Evolutionary conservation across 805 yeast genomes (phyloP).

Genomic region (Yamadazyma tumulicola): DNA sequence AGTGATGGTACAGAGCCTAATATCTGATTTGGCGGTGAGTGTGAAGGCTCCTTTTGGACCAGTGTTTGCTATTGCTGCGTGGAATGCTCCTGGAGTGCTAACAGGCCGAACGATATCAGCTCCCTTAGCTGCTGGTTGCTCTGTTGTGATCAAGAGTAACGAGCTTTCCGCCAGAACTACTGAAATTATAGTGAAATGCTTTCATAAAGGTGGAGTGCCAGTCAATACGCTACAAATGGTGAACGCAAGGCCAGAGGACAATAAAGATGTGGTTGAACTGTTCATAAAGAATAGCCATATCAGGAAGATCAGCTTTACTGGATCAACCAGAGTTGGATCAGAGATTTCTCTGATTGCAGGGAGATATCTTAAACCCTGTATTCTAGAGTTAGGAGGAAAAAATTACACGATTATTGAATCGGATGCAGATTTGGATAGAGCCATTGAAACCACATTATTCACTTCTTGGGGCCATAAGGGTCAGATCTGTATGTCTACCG

Average conservation of each 20-base stretch:
- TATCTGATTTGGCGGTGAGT: conserved; percentile 23
- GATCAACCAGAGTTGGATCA: conserved; percentile 40
- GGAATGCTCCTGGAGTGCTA: conserved; percentile 48
- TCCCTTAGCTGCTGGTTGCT: conserved; percentile 49
- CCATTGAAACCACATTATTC: conserved; percentile 26
- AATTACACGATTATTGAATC: conserved; percentile 31
- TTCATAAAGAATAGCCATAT: conserved; percentile 26
- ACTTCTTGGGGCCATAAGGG: conserved; percentile 43
- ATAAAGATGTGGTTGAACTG: conserved; percentile 10
- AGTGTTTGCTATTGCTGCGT: conserved; percentile 43
- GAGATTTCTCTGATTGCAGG: conserved; percentile 36
- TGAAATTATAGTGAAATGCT: conserved; percentile 28
- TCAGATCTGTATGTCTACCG: conserved; percentile 48
- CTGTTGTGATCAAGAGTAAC: conserved; percentile 40
- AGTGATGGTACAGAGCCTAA: conserved; percentile 4
- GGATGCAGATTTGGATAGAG: conserved; percentile 31
- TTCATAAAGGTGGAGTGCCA: conserved; percentile 40
- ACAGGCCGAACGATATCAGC: conserved; percentile 37
- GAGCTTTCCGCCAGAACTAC: conserved; percentile 36
- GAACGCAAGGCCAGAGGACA: conserved; percentile 24
- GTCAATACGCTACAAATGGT: conserved; percentile 31
- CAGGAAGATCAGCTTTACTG: conserved; percentile 43
- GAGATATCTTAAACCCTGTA: conserved; percentile 33
- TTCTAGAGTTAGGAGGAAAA: conserved; percentile 47
- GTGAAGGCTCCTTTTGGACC: conserved; percentile 43